Conservation (phyloP, 345 rosid species). For the Salix dunnii region DNA sequence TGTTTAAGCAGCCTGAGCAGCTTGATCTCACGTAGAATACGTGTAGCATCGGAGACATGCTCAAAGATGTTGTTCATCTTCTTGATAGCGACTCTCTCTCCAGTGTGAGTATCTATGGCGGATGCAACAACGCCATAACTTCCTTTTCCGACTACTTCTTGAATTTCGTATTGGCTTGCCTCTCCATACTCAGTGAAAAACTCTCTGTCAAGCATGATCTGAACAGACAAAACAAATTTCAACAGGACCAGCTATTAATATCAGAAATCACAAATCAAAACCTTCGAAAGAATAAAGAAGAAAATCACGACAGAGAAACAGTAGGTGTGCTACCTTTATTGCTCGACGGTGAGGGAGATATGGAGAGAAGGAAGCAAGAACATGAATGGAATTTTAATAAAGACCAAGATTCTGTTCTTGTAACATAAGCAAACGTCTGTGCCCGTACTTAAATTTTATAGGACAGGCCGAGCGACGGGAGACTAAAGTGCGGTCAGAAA, state of each 20-base stretch:
- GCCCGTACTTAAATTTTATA: neutral
- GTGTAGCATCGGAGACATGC: conserved; percentile 88
- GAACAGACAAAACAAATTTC: neutral
- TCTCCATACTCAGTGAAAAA: conserved; percentile 96
- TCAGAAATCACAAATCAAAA: neutral
- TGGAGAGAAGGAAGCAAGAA: neutral
- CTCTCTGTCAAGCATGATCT: conserved; percentile 77
- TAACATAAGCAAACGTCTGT: neutral
- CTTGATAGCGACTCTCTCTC: conserved; percentile 93
- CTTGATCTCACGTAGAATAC: conserved; percentile 94
- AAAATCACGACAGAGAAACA: neutral
- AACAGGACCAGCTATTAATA: neutral
- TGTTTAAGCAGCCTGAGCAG: conserved; percentile 79
- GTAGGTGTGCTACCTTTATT: neutral
- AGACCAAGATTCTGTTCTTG: neutral
- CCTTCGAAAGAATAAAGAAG: neutral
- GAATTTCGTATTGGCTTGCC: conserved; percentile 90
- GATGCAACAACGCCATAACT: conserved; percentile 98
- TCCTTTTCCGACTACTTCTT: conserved; percentile 92
- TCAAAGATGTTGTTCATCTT: conserved; percentile 90
- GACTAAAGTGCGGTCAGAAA: conserved; percentile 6
- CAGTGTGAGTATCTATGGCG: conserved; percentile 83
- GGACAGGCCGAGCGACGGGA: neutral
- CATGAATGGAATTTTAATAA: neutral
- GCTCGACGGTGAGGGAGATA: neutral